phyloP scores from a whole-genome alignment of 441 rosid genomes.

The Aleurites moluccanus region DNA sequence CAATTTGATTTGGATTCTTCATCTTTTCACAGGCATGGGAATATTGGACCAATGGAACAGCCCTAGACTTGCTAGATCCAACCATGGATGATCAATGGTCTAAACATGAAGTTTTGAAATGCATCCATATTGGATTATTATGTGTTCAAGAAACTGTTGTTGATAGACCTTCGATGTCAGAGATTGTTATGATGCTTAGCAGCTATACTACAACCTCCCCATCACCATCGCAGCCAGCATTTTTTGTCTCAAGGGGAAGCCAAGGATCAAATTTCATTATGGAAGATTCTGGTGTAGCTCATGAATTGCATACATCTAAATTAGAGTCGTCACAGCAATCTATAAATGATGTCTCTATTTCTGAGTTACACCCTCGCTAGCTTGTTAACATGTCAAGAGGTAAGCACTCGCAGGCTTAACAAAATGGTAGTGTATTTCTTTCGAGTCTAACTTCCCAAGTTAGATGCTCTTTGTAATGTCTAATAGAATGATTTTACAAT shows the following conservation, averaged over 20 bases:
- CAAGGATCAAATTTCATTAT: neutral
- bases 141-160: slow-evolving; percentile 44
- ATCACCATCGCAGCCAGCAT: slow-evolving; percentile 31
- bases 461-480: neutral
- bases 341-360: slow-evolving; percentile 31
- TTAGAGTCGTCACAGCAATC: slow-evolving; percentile 17
- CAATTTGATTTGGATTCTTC: neutral
- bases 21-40: slow-evolving; percentile 37
- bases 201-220: slow-evolving; percentile 23
- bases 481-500: neutral
- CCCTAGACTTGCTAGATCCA: slow-evolving; percentile 29
- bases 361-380: slow-evolving; percentile 31
- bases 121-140: slow-evolving; percentile 39
- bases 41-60: slow-evolving; percentile 30
- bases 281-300: neutral
- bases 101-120: slow-evolving; percentile 23
- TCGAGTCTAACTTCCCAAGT: neutral
- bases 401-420: too few species aligned
- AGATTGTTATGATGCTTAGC: slow-evolving; percentile 30
- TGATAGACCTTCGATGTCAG: slow-evolving; percentile 39
- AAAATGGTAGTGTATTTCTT: too few species aligned
- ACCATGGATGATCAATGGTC: slow-evolving; percentile 23
- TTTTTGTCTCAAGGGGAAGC: slow-evolving; percentile 8
- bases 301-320: neutral
- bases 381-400: too few species aligned